phyloP scores from a whole-genome alignment of 2,329 filamentous ascomycete genomes.

The Aspergillus chevalieri region DNA sequence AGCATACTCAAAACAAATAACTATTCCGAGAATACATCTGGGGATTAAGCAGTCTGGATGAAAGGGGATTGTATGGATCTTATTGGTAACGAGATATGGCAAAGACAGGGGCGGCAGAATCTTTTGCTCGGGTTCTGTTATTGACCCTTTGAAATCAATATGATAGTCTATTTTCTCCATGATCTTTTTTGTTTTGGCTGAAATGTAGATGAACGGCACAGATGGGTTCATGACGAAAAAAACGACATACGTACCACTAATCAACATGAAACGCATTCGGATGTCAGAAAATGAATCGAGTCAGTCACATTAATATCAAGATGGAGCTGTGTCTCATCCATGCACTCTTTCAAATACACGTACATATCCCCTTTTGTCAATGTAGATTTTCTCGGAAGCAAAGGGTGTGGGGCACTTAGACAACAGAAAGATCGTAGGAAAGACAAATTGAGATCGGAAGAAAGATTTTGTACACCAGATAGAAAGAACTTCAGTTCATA shows the following conservation, averaged over 20 bases:
- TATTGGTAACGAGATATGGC: no score
- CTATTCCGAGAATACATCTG: not conserved
- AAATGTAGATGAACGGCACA: no score
- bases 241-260: not conserved
- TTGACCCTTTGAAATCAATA: no score
- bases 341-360: slow-evolving; percentile 7
- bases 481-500: not conserved
- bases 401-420: slow-evolving; percentile 1
- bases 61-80: not conserved
- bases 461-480: slow-evolving; percentile 20
- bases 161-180: no score
- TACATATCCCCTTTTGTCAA: not conserved
- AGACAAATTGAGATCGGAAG: slow-evolving; percentile 8
- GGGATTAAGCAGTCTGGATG: not conserved
- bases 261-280: not conserved
- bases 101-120: no score
- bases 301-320: not conserved
- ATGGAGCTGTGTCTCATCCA: not conserved
- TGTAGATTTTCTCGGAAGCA: not conserved
- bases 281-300: no score
- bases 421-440: slow-evolving; percentile 2
- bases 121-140: no score
- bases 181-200: no score
- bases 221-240: no score
- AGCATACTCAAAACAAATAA: not conserved